phyloP scores from a whole-genome alignment of 1,284 basidiomycete species.

The Ustilago esculenta region DNA sequence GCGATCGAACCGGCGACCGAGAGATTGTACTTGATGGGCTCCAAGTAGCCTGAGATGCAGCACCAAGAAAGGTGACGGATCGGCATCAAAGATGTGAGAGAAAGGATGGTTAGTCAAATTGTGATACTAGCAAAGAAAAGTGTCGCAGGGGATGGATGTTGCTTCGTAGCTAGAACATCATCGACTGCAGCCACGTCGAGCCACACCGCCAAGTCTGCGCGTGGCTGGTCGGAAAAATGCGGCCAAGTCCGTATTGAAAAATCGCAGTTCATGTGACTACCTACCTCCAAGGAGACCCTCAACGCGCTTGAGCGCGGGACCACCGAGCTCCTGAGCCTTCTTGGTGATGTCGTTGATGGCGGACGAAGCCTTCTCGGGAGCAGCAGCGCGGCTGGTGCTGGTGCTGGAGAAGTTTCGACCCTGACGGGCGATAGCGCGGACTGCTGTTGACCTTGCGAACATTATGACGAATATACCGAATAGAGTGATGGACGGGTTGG shows the following conservation, averaged over 20 bases:
- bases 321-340: constrained; percentile 57
- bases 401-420: constrained; percentile 26
- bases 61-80: too few relatives aligned
- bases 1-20: constrained; percentile 82
- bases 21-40: constrained; percentile 59
- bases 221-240: too few relatives aligned
- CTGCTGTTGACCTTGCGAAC: constrained; percentile 37
- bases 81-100: too few relatives aligned
- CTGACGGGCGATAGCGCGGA: constrained; percentile 28
- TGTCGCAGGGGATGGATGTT: too few relatives aligned
- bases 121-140: too few relatives aligned
- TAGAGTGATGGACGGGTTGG: background rate
- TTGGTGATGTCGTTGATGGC: constrained; percentile 40
- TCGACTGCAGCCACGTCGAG: too few relatives aligned
- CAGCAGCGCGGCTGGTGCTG: constrained; percentile 8
- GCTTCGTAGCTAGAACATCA: too few relatives aligned
- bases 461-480: constrained; percentile 3
- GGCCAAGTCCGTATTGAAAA: too few relatives aligned
- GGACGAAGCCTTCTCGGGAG: constrained; percentile 29
- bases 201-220: too few relatives aligned
- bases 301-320: constrained; percentile 52
- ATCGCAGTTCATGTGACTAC: constrained; percentile 14
- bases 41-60: constrained; percentile 48
- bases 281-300: constrained; percentile 57
- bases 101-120: too few relatives aligned